phyloP scores from a whole-genome alignment of 176 grass and related monocot species.

The Ampelocalamus luodianensis region DNA sequence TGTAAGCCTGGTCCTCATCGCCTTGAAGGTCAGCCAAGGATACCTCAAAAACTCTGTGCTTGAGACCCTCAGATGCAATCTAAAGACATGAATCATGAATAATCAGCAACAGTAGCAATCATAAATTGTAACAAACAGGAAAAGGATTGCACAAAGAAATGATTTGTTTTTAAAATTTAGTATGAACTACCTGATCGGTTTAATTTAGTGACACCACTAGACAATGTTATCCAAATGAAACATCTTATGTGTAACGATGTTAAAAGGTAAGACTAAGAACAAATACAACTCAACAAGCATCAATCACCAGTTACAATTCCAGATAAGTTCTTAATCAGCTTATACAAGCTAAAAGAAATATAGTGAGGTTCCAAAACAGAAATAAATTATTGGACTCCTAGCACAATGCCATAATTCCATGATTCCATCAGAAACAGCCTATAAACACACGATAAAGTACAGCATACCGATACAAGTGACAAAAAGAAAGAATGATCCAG shows the following conservation, averaged over 20 bases:
- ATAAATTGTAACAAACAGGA: neutral
- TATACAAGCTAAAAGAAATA: neutral
- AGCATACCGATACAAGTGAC: neutral
- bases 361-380: neutral
- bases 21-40: constrained; percentile 73
- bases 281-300: neutral
- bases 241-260: too few species aligned
- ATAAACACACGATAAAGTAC: neutral
- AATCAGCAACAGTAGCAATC: neutral
- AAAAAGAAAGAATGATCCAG: neutral
- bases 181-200: neutral
- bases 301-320: neutral
- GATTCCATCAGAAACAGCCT: neutral
- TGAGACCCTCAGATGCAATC: constrained; percentile 84
- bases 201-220: neutral
- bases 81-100: neutral
- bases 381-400: neutral
- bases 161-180: neutral
- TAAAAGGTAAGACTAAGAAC: neutral
- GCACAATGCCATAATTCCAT: neutral
- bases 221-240: neutral
- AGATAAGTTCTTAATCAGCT: neutral
- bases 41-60: constrained; percentile 85
- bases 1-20: constrained; percentile 79
- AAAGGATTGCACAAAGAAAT: neutral